A percentile compares a stretch with the other conserved stretches of the same genome.
phyloP scores from a whole-genome alignment of 2,329 filamentous ascomycete genomes.

The Chaetomiaceae sp. region DNA sequence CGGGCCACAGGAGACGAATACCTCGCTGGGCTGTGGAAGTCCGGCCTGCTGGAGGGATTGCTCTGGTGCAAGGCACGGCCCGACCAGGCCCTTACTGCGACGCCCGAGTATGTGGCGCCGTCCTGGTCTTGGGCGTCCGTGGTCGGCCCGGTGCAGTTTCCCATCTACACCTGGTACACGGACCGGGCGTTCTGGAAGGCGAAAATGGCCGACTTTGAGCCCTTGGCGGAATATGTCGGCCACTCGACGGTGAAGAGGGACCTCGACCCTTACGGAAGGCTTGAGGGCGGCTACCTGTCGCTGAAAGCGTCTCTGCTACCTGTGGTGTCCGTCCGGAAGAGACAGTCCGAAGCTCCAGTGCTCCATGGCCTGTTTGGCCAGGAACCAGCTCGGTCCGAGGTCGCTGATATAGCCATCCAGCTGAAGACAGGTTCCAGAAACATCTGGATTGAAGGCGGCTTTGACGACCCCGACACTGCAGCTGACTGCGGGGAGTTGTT shows the following conservation, averaged over 20 bases:
- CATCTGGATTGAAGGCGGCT: conserved; percentile 22
- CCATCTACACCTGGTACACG: conserved; percentile 20
- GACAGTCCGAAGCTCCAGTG: background rate
- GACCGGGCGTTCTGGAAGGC: conserved; percentile 20
- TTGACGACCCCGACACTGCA: conserved; percentile 10
- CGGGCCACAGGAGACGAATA: conserved; percentile 18
- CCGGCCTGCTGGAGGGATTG: conserved; percentile 19
- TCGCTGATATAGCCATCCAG: conserved; percentile 5
- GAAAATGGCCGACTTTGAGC: conserved; percentile 18
- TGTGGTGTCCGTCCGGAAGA: background rate
- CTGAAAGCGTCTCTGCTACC: conserved; percentile 14
- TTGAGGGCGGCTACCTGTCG: background rate
- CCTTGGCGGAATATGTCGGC: conserved; percentile 15
- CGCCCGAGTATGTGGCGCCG: conserved; percentile 18
- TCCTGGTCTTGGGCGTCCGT: conserved; percentile 29
- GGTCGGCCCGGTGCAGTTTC: conserved; percentile 18
- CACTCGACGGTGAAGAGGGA: background rate
- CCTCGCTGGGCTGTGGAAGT: conserved; percentile 27
- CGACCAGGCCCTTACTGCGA: background rate
- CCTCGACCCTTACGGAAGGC: conserved; percentile 5
- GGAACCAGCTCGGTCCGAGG: conserved; percentile 5
- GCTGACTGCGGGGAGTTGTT: background rate
- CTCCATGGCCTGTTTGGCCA: conserved; percentile 5
- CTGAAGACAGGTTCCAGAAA: background rate
- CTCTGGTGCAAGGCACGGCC: conserved; percentile 16